These are phyloP conservation scores for Umbelopsis isabellina DNA, from an alignment of 192 early-diverging fungal species.

Conservation along the genomic window DNA sequence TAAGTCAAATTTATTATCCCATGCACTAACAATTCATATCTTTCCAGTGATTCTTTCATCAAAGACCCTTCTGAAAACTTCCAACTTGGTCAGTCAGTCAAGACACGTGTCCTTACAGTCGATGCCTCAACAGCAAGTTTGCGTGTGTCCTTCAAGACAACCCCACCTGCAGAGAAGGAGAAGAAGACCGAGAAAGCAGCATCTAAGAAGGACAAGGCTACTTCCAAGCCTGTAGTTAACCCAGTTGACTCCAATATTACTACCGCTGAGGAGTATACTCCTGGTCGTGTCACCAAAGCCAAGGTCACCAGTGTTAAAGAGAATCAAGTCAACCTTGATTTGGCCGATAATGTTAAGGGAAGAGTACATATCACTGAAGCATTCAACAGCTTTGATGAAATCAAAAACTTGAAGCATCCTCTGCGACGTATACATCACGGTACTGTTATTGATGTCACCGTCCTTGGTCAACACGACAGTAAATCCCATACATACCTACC, in stretches of 20 bases:
- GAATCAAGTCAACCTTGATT: slow-evolving; percentile 59
- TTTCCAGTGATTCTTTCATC: slow-evolving; percentile 20
- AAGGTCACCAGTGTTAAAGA: slow-evolving; percentile 52
- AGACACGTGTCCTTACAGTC: slow-evolving; percentile 71
- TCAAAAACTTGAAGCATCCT: slow-evolving; percentile 38
- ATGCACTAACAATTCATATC: too few species aligned
- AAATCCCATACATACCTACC: slow-evolving; percentile 69
- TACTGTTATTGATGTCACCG: slow-evolving; percentile 59
- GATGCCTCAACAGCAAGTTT: slow-evolving; percentile 61
- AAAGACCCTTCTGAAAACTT: slow-evolving; percentile 66
- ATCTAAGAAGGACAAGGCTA: slow-evolving; percentile 1
- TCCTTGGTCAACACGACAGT: slow-evolving; percentile 67
- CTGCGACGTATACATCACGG: slow-evolving; percentile 39
- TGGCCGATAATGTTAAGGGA: slow-evolving; percentile 74
- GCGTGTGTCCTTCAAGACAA: slow-evolving; percentile 74
- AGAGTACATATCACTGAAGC: slow-evolving; percentile 79
- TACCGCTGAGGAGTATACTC: slow-evolving; percentile 51
- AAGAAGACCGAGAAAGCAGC: slow-evolving; percentile 18
- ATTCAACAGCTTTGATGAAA: slow-evolving; percentile 40
- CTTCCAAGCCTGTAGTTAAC: slow-evolving; percentile 31
- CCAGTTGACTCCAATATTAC: slow-evolving; percentile 47
- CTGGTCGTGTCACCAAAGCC: slow-evolving; percentile 47
- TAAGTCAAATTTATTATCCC: too few species aligned
- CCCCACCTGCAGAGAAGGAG: slow-evolving; percentile 20
- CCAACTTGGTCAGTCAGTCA: slow-evolving; percentile 71